Base-by-base conservation (phyloP, 805 yeast genomes). In the Candida taoyuanica region DNA sequence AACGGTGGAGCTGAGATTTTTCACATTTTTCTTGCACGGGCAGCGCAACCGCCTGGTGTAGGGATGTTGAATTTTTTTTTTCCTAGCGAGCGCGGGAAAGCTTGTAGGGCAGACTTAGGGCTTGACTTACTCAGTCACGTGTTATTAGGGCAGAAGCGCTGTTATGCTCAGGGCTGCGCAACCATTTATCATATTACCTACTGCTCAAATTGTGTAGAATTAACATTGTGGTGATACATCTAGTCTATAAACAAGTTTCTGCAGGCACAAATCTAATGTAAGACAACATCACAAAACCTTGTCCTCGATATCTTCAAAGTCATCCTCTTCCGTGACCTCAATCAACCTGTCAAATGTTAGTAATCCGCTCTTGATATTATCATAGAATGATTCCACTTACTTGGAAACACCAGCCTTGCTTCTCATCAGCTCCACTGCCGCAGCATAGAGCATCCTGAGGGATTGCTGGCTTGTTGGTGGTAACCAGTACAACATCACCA, bases 391-490 rank as follows among this genome's bases (percentile, higher is more conserved):
- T 7, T 14, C 11, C 14, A 56, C 61, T 19, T 36, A 56, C 60
- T 53, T 60, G 8, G 60, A 49, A 8, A 55, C 60, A 29, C 60
- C 60, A n/a, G 58, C 58, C 27, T 81, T 80, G 34, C 75, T 78
- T 59, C 91, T 72, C 40, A 89, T 71, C 47, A 81, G 62, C 57
- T 89, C 96, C 17, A 85, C 74, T 2, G 95, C 94, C 5, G 93
- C 95, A 1, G 96, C 97, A 52, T 87, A 88, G 34, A 85, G 63
- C 97, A 88, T 89, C 59, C 82, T 79, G 53, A 74, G 68, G 39
- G 83, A 85, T 56, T 82, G 91, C 14, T 85, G 81, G n/a, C 86
- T 71, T 0, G 95, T 86, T 18, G 81, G 81, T 4, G 97, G 97
- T 43, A 85, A 73, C 80, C 89, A 89, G 59, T 87, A 89, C n/a